These are phyloP conservation scores for Scenedesmus sp. DNA, from an alignment of 163 green algal genomes.

Conservation along the genomic window DNA sequence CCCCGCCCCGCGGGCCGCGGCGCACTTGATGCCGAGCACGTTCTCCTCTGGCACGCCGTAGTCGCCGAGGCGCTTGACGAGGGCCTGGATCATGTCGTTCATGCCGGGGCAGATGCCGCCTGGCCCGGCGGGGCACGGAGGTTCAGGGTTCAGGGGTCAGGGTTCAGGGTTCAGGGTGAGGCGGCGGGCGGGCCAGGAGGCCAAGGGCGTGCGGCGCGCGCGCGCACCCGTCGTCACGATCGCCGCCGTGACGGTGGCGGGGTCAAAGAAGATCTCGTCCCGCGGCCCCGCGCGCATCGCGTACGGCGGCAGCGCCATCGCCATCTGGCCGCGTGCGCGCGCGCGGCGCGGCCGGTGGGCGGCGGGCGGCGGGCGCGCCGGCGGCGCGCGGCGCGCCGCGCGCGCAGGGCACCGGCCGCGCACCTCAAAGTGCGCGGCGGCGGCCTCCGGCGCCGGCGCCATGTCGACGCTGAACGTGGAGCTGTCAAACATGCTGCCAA, in stretches of 20 bases:
- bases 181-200: constrained; percentile 45
- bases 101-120: constrained; percentile 97
- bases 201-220: constrained; percentile 64
- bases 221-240: constrained; percentile 76
- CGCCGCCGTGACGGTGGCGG: constrained; percentile 62
- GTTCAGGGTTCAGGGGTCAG: too few relatives aligned
- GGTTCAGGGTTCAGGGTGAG: neutral
- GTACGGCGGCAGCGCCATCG: constrained; percentile 68
- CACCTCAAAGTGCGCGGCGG: too few relatives aligned
- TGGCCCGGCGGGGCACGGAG: neutral
- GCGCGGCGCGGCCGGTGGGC: too few relatives aligned
- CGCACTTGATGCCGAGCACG: constrained; percentile 87
- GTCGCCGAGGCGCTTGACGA: constrained; percentile 79
- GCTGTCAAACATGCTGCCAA: neutral
- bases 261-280: constrained; percentile 78
- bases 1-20: neutral
- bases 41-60: constrained; percentile 87
- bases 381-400: too few relatives aligned
- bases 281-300: constrained; percentile 80
- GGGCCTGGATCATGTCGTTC: constrained; percentile 93
- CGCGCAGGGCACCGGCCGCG: too few relatives aligned
- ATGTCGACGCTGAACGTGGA: neutral
- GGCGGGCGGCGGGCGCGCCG: too few relatives aligned
- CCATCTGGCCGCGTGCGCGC: constrained; percentile 57
- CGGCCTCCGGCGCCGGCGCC: too few relatives aligned